Evolutionary conservation across 176 grass and related monocot species (phyloP), one percentile per base, ranked within the genome.

Genomic region (Pontederia paniculata): DNA sequence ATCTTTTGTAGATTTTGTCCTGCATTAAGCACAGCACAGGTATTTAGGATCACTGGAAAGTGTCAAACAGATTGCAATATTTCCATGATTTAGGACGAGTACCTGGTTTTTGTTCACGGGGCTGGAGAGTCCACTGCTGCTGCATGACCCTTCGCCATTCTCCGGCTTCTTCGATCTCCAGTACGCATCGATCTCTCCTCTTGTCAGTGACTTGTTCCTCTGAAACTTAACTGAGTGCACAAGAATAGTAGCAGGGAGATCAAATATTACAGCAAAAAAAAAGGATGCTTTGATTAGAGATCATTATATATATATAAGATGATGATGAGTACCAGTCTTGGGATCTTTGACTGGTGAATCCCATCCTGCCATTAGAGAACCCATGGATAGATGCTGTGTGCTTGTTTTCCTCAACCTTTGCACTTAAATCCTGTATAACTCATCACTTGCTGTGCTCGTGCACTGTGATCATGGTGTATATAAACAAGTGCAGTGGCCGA

Each of bases 361-460:
- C 67, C 67, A 70, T 47, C 67, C 67, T 70, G 67, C 21, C 67
- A 70, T 70, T 70, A 70, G 16, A 70, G 66, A 70, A 70, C 52
- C 67, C 67, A 70, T 70, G 21, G 23, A 70, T 70, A 12, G 23
- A 18, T 45, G 1, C 52, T 70, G 12, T 22, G 5, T 50, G 28
- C 28, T 37, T 37, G 28, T 37, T 37, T 37, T 37, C 28, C 28
- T 37, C 5, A 37, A 37, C 28, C 3, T 6, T 37, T 37, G 28
- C 28, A 37, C 28, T 37, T 37, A 2, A 37, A 2, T 37, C 28
- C 28, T 6, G 28, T 6, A 37, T 37, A 37, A 37, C 28, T 37
- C 0, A 37, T 37, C 28, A 6, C 28, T 6, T 37, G 28, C 28
- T 6, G 5, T 37, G 28, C 7, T 37, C 28, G 28, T 37, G 28